Percentiles rank a stretch among this genome's conserved stretches.
Conservation (phyloP, 1,139 yeast species). For the Zhuliangozyma blackwelliae region DNA sequence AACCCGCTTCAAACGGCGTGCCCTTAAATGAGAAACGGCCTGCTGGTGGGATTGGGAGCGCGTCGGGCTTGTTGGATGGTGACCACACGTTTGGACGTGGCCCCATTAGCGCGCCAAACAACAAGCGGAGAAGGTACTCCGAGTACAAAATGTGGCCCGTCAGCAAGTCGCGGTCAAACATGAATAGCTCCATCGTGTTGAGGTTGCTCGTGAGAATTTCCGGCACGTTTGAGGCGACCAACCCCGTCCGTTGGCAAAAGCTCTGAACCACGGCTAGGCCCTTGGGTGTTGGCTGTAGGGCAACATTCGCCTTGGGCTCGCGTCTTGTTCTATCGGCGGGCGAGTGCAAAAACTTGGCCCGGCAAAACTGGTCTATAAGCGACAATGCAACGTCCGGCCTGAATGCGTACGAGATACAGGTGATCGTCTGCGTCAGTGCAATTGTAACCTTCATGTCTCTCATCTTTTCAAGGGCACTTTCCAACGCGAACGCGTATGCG, state of each 20-base stretch:
- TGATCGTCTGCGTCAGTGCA: slow-evolving; percentile 46
- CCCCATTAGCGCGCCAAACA: slow-evolving; percentile 68
- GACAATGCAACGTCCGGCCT: slow-evolving; percentile 47
- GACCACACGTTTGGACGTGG: slow-evolving; percentile 66
- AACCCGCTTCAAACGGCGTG: neutral
- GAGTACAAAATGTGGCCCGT: slow-evolving; percentile 66
- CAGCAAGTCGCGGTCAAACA: slow-evolving; percentile 60
- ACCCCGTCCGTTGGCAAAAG: slow-evolving; percentile 57
- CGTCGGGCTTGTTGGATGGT: slow-evolving; percentile 39
- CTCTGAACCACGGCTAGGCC: slow-evolving; percentile 69
- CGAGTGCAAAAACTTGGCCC: slow-evolving; percentile 67
- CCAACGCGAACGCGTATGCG: slow-evolving; percentile 53
- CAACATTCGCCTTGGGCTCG: slow-evolving; percentile 36
- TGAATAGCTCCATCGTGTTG: slow-evolving; percentile 70
- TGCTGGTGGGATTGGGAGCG: slow-evolving; percentile 1
- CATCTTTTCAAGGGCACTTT: slow-evolving; percentile 53
- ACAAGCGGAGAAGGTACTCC: slow-evolving; percentile 56
- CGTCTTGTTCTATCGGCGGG: slow-evolving; percentile 69
- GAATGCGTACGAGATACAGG: slow-evolving; percentile 59
- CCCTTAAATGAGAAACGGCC: too few relatives aligned
- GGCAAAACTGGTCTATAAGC: slow-evolving; percentile 53
- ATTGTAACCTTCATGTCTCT: slow-evolving; percentile 44
- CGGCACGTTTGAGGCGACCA: slow-evolving; percentile 36
- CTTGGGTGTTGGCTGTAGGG: slow-evolving; percentile 86
- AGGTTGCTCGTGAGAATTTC: slow-evolving; percentile 47